A percentile compares a stretch with the other conserved stretches of the same genome.
Conservation (phyloP, 192 early-diverging fungal genomes). For the Ambispora gerdemannii region DNA sequence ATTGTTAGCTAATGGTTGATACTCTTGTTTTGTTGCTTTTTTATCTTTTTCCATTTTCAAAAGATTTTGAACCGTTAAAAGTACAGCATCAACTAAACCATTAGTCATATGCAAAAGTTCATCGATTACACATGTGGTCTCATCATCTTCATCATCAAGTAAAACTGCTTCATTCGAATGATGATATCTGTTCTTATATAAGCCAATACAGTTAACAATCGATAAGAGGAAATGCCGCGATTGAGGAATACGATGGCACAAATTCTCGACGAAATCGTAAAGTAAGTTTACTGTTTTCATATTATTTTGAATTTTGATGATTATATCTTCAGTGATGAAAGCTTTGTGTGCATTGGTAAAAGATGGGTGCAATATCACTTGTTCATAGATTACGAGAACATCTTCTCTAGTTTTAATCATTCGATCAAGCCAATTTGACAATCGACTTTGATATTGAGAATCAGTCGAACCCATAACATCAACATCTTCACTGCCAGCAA, state of each 20-base stretch:
- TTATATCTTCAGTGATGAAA: slow-evolving; percentile 3
- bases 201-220: slow-evolving; percentile 42
- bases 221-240: slow-evolving; percentile 38
- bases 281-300: slow-evolving; percentile 36
- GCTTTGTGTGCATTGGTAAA: slow-evolving; percentile 9
- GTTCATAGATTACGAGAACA: slow-evolving; percentile 25
- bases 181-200: no score
- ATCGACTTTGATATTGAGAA: neutral
- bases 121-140: neutral
- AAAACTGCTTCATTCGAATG: neutral
- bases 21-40: slow-evolving; percentile 26
- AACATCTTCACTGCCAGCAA: slow-evolving; percentile 30
- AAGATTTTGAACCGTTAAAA: neutral
- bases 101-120: neutral
- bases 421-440: slow-evolving; percentile 19
- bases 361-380: slow-evolving; percentile 32
- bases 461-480: no score
- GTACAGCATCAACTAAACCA: neutral
- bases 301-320: slow-evolving; percentile 33
- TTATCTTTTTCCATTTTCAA: neutral
- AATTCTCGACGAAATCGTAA: slow-evolving; percentile 26
- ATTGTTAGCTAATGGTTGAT: no score
- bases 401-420: slow-evolving; percentile 29
- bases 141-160: neutral
- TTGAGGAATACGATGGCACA: slow-evolving; percentile 36